Base-by-base conservation (phyloP, 352 stramenopile genomes). In the Phytophthora brassicae region DNA sequence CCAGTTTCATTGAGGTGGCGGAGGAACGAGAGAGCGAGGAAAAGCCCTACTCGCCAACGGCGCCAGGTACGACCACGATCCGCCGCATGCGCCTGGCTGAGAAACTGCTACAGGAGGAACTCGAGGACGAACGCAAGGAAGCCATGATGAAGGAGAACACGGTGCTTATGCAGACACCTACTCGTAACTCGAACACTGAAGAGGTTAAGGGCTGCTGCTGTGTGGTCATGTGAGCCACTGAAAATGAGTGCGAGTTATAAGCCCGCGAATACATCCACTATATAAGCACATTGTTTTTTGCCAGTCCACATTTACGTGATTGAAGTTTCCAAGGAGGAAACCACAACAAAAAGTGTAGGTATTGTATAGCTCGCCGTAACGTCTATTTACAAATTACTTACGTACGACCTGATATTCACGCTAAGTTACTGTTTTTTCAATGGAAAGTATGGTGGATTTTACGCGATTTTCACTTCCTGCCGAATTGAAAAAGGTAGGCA, bases 11-110 rank as follows among this genome's bases (percentile, higher is more conserved):
- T 52, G 82, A 91, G 56, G 75, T 76, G 24, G 68, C 74, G 45
- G 62, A 83, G 42, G 62, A 82, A 43, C 65, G 67, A 31, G 62
- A 72, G 23, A 76, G 66, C 38, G 58, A 70, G 19, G 65, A 77
- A 26, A 89, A 89, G 29, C 80, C 83, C 31, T 92, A 75, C 54
- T 92, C 83, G 3, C 83, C 83, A 4, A 89, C 71, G 20, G 79
- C 83, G 6, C 83, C 83, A 0, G 79, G 79, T 13, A 73, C 53
- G 22, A 75, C 68, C 13, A 86, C 80, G 20, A 92, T 92, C 70
- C 70, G 79, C 29, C 68, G 79, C 23, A 90, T 92, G 80, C 80
- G 83, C 6, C 66, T 89, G 46, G 75, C 75, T 3, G 77, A 87
- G 55, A 76, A 79, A 50, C 54, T 87, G 51, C 56, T 87, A 47